Evolutionary conservation across 2,329 filamentous ascomycete genomes (phyloP).

Genomic region (Aspergillus udagawae): DNA sequence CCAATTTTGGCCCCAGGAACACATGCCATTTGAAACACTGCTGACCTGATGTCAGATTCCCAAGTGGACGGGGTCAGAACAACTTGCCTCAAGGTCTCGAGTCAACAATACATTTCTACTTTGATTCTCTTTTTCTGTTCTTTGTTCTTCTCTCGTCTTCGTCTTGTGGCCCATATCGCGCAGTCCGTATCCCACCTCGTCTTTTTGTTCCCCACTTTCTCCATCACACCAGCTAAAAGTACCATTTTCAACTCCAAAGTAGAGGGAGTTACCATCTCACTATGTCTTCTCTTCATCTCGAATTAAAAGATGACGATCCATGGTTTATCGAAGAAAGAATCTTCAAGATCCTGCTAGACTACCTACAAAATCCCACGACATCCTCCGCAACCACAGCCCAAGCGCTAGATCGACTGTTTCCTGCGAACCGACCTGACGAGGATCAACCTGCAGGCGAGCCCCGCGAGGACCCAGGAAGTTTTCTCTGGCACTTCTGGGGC

Average conservation of each 20-base stretch:
- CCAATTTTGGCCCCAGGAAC: neutral
- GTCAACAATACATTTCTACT: neutral
- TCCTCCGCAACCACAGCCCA: neutral
- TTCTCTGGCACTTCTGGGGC: neutral
- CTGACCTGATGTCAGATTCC: neutral
- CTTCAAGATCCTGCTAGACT: neutral
- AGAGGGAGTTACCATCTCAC: neutral
- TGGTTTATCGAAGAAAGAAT: constrained; percentile 1
- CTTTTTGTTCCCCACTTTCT: neutral
- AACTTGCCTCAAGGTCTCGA: neutral
- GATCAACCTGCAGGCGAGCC: neutral
- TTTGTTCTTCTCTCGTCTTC: neutral
- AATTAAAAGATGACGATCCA: neutral
- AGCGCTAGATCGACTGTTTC: neutral
- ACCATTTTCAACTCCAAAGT: neutral
- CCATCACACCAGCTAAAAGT: neutral
- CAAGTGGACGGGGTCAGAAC: neutral
- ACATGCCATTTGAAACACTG: neutral
- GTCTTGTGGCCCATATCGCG: neutral
- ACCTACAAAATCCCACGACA: neutral
- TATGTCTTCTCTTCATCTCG: neutral
- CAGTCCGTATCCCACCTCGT: neutral
- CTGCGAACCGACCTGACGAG: neutral
- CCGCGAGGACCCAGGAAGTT: neutral
- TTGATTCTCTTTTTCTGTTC: neutral